phyloP scores from a whole-genome alignment of 129 eudicot genomes.

The Centrapalus pauciflorus region DNA sequence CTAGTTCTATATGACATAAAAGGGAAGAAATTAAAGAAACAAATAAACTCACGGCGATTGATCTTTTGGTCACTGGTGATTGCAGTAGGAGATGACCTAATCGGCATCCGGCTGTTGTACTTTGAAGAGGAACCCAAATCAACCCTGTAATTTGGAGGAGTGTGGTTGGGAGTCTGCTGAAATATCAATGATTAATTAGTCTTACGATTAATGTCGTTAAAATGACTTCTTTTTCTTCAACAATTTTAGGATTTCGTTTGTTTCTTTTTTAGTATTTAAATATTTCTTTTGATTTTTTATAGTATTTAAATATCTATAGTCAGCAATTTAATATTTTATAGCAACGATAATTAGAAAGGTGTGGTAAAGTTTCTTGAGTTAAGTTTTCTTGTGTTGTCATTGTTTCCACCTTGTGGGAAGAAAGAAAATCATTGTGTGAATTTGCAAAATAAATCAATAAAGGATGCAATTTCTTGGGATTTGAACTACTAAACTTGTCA shows the following conservation, averaged over 20 bases:
- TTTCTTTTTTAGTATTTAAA: too few relatives aligned
- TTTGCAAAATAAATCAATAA: too few relatives aligned
- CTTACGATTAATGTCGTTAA: neutral
- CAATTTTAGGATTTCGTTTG: neutral
- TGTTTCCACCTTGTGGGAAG: too few relatives aligned
- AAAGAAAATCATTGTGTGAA: too few relatives aligned
- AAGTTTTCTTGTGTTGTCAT: too few relatives aligned
- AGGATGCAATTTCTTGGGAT: too few relatives aligned
- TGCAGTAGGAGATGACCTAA: slow-evolving; percentile 33
- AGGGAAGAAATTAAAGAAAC: neutral
- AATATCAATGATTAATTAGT: neutral
- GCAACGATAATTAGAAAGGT: neutral
- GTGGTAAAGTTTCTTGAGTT: too few relatives aligned
- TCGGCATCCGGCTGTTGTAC: slow-evolving; percentile 38
- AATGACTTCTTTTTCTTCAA: neutral
- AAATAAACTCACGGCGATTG: slow-evolving; percentile 49
- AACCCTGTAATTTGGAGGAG: slow-evolving; percentile 51
- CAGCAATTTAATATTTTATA: neutral
- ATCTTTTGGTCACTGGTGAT: slow-evolving; percentile 45
- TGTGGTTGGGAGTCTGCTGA: slow-evolving; percentile 45
- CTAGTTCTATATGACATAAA: neutral
- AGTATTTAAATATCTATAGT: neutral
- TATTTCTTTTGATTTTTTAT: too few relatives aligned
- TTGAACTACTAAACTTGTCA: too few relatives aligned
- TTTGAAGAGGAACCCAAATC: slow-evolving; percentile 66